Conservation (phyloP, 2,329 filamentous ascomycete genomes). For the Fusarium sp. region DNA sequence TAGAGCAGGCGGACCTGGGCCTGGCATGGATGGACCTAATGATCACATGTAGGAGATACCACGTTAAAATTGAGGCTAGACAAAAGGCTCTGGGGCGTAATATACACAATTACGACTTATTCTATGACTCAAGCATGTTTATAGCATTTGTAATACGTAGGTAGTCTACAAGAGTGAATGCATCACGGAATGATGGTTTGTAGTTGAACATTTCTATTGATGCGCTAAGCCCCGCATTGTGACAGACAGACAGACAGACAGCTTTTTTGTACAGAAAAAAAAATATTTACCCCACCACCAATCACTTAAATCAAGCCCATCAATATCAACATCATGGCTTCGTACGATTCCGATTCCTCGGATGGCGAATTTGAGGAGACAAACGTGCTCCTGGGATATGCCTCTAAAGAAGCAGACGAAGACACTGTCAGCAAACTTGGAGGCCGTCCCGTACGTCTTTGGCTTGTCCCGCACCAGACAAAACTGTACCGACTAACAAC, state of each 20-base stretch:
- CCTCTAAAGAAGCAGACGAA: slow-evolving; percentile 79
- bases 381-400: slow-evolving; percentile 89
- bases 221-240: slow-evolving; percentile 48
- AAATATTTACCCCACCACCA: slow-evolving; percentile 55
- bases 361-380: slow-evolving; percentile 80
- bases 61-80: slow-evolving; percentile 52
- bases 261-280: slow-evolving; percentile 46
- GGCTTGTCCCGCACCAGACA: neutral
- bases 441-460: slow-evolving; percentile 78
- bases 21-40: slow-evolving; percentile 71
- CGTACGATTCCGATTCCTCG: slow-evolving; percentile 89
- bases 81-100: slow-evolving; percentile 47
- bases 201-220: slow-evolving; percentile 16
- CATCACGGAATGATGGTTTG: neutral
- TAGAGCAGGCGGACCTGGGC: slow-evolving; percentile 68
- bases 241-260: slow-evolving; percentile 37
- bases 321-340: slow-evolving; percentile 64
- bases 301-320: slow-evolving; percentile 30
- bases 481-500: slow-evolving; percentile 30
- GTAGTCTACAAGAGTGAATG: neutral
- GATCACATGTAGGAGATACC: slow-evolving; percentile 59
- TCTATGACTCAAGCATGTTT: neutral
- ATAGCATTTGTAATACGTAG: neutral
- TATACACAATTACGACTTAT: slow-evolving; percentile 39
- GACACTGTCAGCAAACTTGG: slow-evolving; percentile 90